Conservation (phyloP, 169 alveolate genomes). For the Plasmodium sp. region DNA sequence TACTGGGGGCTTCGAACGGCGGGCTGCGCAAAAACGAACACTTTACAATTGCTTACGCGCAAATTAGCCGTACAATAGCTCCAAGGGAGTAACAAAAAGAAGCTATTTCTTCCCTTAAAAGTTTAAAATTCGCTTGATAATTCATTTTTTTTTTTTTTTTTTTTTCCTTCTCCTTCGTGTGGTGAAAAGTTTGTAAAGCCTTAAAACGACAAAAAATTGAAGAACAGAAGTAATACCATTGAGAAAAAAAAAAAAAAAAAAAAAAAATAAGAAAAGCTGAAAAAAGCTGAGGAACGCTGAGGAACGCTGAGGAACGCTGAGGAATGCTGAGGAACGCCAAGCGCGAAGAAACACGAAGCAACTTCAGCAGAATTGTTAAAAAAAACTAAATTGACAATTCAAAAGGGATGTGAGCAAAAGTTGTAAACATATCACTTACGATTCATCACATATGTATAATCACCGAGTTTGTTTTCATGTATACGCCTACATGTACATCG, state of each 20-base stretch:
- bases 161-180: background rate
- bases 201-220: background rate
- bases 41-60: background rate
- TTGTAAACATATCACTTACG: background rate
- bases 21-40: background rate
- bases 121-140: background rate
- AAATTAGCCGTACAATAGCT: background rate
- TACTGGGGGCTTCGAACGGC: background rate
- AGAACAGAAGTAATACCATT: background rate
- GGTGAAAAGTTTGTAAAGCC: background rate
- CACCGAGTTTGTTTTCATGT: background rate
- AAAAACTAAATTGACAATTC: slow-evolving; percentile 37
- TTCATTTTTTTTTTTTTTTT: background rate
- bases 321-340: background rate
- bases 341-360: background rate
- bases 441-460: background rate
- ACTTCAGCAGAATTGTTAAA: background rate
- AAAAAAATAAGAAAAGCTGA: background rate
- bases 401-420: slow-evolving; percentile 11
- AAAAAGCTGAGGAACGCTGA: too few species aligned
- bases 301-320: too few species aligned
- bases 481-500: background rate
- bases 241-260: background rate
- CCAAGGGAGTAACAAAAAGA: background rate
- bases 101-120: background rate